phyloP scores from a whole-genome alignment of 371 early-diverging fungal genomes.

The Mortierella sp. region DNA sequence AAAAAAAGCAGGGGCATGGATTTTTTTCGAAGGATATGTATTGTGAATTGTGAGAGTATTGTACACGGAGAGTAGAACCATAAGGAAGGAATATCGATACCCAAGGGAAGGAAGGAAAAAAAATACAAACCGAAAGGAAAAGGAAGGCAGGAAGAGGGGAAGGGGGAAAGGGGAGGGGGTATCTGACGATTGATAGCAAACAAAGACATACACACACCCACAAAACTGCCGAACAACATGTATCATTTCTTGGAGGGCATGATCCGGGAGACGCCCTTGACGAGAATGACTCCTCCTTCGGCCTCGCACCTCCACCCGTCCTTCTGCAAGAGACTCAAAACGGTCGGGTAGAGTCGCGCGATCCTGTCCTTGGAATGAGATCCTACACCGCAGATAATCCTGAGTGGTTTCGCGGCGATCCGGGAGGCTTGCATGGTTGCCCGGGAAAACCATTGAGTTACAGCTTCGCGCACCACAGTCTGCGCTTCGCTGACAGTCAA shows the following conservation, averaged over 20 bases:
- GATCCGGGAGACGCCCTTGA: conserved; percentile 52
- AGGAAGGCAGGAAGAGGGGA: neutral
- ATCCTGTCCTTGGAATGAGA: conserved; percentile 71
- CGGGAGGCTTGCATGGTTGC: conserved; percentile 67
- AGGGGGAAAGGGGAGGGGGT: neutral
- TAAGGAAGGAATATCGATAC: neutral
- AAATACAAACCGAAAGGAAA: neutral
- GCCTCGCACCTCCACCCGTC: conserved; percentile 72
- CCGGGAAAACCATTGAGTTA: conserved; percentile 74
- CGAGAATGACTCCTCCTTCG: conserved; percentile 63
- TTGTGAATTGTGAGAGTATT: neutral
- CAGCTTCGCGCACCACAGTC: conserved; percentile 70
- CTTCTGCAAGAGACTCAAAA: conserved; percentile 62
- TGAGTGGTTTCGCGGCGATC: conserved; percentile 62
- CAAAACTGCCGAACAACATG: neutral
- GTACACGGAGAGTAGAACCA: neutral
- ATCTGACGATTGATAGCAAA: neutral
- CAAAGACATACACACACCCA: neutral
- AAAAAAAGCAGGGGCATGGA: neutral
- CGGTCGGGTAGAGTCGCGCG: conserved; percentile 70
- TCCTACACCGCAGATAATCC: conserved; percentile 76
- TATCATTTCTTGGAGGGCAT: conserved; percentile 22
- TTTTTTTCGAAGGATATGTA: neutral
- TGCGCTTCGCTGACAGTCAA: conserved; percentile 75
- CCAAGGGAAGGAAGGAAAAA: neutral